phyloP scores from a whole-genome alignment of 768 basidiomycete species.

The Mrakia gelida region DNA sequence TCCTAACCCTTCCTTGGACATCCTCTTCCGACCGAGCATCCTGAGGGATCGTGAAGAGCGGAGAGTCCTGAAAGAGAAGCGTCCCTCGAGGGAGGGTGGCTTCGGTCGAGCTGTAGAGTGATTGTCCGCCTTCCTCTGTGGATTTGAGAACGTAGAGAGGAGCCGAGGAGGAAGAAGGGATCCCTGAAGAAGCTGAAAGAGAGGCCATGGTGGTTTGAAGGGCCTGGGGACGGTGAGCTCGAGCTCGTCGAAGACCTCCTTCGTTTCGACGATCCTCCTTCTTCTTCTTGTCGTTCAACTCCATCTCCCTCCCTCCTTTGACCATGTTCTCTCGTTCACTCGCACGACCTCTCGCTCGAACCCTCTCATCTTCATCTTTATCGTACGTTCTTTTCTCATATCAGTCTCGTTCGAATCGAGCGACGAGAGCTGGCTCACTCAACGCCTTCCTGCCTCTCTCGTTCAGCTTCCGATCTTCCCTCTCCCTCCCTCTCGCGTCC shows the following conservation, averaged over 20 bases:
- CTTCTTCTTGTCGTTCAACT: too few species aligned
- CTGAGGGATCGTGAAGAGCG: slow-evolving; percentile 24
- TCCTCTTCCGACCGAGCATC: neutral
- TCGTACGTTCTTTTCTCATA: neutral
- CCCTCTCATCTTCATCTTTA: neutral
- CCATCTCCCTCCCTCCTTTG: neutral
- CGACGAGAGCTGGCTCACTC: neutral
- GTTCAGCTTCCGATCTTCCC: neutral
- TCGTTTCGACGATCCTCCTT: too few species aligned
- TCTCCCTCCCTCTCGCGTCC: neutral
- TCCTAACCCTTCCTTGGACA: neutral
- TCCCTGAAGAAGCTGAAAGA: neutral
- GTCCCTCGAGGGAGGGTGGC: slow-evolving; percentile 12
- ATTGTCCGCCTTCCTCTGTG: neutral
- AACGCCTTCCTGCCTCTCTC: neutral
- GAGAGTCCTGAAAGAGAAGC: slow-evolving; percentile 10
- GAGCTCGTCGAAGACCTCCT: neutral
- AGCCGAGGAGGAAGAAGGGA: neutral
- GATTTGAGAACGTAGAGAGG: neutral
- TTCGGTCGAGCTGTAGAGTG: neutral
- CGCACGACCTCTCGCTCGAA: neutral
- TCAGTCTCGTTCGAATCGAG: neutral
- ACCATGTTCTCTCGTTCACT: slow-evolving; percentile 1
- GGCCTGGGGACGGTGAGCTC: neutral
- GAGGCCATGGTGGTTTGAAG: neutral